A percentile compares a stretch with the other conserved stretches of the same genome.
Evolutionary conservation across 306 rosid species (phyloP).

Genomic region (Inga leiocalycina): DNA sequence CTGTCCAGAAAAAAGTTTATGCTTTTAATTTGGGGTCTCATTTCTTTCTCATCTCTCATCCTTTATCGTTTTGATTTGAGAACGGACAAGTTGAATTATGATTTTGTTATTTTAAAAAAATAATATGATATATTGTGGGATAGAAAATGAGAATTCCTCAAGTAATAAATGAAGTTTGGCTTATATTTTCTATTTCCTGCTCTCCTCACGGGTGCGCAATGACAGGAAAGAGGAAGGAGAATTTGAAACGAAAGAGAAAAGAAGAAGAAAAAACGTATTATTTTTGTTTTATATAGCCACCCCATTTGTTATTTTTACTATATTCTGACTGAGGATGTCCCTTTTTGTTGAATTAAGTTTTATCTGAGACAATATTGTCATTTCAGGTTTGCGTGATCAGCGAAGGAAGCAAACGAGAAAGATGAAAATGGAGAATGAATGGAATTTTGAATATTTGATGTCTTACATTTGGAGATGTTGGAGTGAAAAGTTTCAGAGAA

Average conservation of each 20-base stretch:
- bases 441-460: not conserved
- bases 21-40: not conserved
- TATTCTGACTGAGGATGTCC: not conserved
- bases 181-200: constrained; percentile 6
- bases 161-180: not conserved
- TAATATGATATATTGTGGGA: too few relatives aligned
- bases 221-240: constrained; percentile 54
- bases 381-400: constrained; percentile 74
- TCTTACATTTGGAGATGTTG: not conserved
- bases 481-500: not conserved
- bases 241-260: constrained; percentile 69
- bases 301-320: not conserved
- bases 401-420: constrained; percentile 66
- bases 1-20: not conserved
- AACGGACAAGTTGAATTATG: not conserved
- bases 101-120: not conserved
- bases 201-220: constrained; percentile 60
- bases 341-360: not conserved
- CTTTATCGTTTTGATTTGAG: not conserved
- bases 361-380: not conserved
- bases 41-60: not conserved
- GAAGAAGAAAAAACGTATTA: constrained; percentile 73
- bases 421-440: constrained; percentile 42
- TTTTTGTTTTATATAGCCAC: too few relatives aligned
- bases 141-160: not conserved